Percentiles rank a stretch among this genome's conserved stretches.
Conservation (phyloP, 129 eudicot species). For the Saussurea involucrata region DNA sequence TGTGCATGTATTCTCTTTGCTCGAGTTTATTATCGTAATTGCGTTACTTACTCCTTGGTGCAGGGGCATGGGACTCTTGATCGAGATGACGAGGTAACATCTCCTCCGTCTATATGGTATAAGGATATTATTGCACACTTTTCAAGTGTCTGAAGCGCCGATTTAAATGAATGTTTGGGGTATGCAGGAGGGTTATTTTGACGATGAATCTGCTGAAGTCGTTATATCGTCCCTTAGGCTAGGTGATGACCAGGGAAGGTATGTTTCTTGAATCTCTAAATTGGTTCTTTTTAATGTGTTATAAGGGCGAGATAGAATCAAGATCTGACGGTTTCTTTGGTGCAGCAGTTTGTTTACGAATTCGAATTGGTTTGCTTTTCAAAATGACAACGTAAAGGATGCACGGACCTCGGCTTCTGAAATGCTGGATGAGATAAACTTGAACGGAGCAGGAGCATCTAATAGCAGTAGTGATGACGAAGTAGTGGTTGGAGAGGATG, state of each 20-base stretch:
- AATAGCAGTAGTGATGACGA: conserved; percentile 79
- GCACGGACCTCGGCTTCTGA: conserved; percentile 47
- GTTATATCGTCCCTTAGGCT: conserved; percentile 82
- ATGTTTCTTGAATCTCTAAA: conserved; percentile 8
- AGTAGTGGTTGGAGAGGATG: conserved; percentile 83
- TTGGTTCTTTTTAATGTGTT: too few relatives aligned
- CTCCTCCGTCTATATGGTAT: background rate
- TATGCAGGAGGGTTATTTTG: conserved; percentile 78
- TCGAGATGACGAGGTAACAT: conserved; percentile 81
- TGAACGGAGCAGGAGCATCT: conserved; percentile 57
- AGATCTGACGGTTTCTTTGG: background rate
- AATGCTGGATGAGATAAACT: conserved; percentile 48
- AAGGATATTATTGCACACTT: background rate
- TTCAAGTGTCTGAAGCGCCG: background rate
- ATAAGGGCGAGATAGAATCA: background rate
- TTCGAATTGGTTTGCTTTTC: conserved; percentile 94
- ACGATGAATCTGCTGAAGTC: conserved; percentile 92
- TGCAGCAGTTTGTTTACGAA: conserved; percentile 85
- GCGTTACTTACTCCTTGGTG: conserved; percentile 5
- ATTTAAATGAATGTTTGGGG: background rate
- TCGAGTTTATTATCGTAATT: background rate
- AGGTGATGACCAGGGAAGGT: conserved; percentile 96
- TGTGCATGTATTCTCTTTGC: background rate
- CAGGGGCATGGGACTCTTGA: conserved; percentile 79
- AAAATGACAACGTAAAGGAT: conserved; percentile 46